phyloP scores from a whole-genome alignment of 2,329 filamentous ascomycete genomes.

The Dactylonectria macrodidyma region DNA sequence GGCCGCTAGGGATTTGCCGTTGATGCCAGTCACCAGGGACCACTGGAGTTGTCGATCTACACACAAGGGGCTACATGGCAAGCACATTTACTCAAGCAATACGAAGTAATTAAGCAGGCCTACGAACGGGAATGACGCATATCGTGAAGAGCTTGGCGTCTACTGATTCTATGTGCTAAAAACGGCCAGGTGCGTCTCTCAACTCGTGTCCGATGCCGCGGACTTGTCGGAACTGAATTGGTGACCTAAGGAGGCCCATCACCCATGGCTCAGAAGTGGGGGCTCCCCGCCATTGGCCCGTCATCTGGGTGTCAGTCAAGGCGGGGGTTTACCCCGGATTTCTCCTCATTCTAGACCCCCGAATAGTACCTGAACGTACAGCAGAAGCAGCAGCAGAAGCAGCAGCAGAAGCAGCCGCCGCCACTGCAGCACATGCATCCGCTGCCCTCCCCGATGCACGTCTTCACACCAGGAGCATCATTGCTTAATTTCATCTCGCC shows the following conservation, averaged over 20 bases:
- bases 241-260: background rate
- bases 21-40: conserved; percentile 8
- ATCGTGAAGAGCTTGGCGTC: background rate
- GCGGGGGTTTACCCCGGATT: conserved; percentile 34
- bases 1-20: conserved; percentile 23
- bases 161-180: background rate
- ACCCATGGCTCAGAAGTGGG: conserved; percentile 12
- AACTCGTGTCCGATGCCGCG: background rate
- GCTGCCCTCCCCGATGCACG: conserved; percentile 1
- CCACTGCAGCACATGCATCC: conserved; percentile 18
- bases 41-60: conserved; percentile 6
- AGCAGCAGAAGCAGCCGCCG: conserved; percentile 7
- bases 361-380: conserved; percentile 24
- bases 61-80: background rate
- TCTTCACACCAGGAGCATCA: background rate
- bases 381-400: conserved; percentile 7
- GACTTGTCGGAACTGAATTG: background rate
- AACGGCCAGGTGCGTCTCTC: background rate
- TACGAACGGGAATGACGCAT: no score
- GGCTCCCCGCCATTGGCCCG: conserved; percentile 15
- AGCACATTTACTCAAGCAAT: background rate
- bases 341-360: conserved; percentile 30
- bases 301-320: conserved; percentile 4
- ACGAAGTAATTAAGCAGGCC: background rate
- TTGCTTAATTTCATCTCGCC: background rate